These are phyloP conservation scores for Myxozyma lipomycoides DNA, from an alignment of 805 yeast genomes.

Conservation along the genomic window DNA sequence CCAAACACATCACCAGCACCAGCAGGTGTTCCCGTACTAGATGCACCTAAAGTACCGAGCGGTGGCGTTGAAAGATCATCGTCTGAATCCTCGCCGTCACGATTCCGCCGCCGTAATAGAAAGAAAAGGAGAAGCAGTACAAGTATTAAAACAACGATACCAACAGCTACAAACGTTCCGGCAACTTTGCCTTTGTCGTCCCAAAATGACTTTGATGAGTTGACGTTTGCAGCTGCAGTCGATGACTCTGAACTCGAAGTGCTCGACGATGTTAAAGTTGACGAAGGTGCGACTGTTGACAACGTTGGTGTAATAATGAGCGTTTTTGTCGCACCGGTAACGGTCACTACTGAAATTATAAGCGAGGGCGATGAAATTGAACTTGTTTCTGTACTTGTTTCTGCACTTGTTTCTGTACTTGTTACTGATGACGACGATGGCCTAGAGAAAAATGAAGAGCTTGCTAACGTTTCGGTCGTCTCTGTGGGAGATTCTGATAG, in stretches of 20 bases:
- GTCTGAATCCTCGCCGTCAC: slow-evolving; percentile 17
- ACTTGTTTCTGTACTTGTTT: slow-evolving; percentile 1
- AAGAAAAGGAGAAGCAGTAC: slow-evolving; percentile 46
- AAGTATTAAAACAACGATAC: slow-evolving; percentile 51
- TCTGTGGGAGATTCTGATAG: slow-evolving; percentile 1
- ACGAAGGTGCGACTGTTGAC: slow-evolving; percentile 8
- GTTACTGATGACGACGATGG: slow-evolving; percentile 1
- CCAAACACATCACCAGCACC: background rate
- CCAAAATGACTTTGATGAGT: slow-evolving; percentile 49
- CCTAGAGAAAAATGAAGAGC: slow-evolving; percentile 1
- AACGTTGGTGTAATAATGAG: slow-evolving; percentile 25
- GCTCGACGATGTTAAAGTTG: slow-evolving; percentile 11
- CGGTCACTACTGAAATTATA: slow-evolving; percentile 31
- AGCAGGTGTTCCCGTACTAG: background rate
- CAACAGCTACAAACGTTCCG: slow-evolving; percentile 79
- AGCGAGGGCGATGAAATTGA: slow-evolving; percentile 19
- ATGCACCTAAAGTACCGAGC: background rate
- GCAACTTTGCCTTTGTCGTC: slow-evolving; percentile 72
- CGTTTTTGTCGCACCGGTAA: slow-evolving; percentile 30
- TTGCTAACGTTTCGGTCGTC: background rate
- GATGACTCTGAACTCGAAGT: background rate
- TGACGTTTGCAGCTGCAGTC: slow-evolving; percentile 5
- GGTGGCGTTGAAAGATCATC: background rate
- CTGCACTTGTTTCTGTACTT: background rate
- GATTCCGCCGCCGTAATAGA: slow-evolving; percentile 35